Conservation (phyloP, 2,329 filamentous ascomycete genomes). For the Aureobasidium sp. region DNA sequence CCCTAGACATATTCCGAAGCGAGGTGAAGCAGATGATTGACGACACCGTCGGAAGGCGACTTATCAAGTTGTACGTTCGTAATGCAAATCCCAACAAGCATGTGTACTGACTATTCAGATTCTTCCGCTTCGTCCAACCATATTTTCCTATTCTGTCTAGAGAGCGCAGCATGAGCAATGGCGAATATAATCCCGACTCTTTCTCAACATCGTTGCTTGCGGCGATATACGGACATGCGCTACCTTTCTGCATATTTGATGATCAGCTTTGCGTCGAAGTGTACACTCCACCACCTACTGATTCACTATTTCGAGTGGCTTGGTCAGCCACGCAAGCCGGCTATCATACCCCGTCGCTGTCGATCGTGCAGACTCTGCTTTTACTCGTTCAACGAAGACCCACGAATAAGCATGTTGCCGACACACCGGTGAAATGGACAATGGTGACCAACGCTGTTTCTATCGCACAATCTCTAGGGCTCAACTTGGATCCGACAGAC, state of each 20-base stretch:
- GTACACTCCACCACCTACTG: slow-evolving; percentile 29
- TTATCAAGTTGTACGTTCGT: slow-evolving; percentile 31
- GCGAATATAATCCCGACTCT: slow-evolving; percentile 27
- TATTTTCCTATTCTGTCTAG: slow-evolving; percentile 40
- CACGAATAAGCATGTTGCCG: slow-evolving; percentile 29
- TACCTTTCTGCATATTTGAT: slow-evolving; percentile 41
- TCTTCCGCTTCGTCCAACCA: slow-evolving; percentile 39
- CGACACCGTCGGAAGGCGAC: slow-evolving; percentile 30
- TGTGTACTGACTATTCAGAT: slow-evolving; percentile 16
- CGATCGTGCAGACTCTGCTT: slow-evolving; percentile 28
- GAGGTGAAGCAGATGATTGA: slow-evolving; percentile 29
- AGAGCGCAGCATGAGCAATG: slow-evolving; percentile 28
- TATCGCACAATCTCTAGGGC: slow-evolving; percentile 51
- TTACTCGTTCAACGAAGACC: slow-evolving; percentile 29
- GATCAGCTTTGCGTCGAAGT: slow-evolving; percentile 33
- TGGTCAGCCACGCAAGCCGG: slow-evolving; percentile 27
- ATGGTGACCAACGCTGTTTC: slow-evolving; percentile 38
- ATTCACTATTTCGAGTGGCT: slow-evolving; percentile 28
- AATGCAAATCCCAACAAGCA: not conserved
- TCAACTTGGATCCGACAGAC: slow-evolving; percentile 54
- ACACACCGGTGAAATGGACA: slow-evolving; percentile 30
- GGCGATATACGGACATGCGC: slow-evolving; percentile 38
- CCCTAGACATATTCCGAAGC: slow-evolving; percentile 24
- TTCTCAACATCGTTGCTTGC: slow-evolving; percentile 35
- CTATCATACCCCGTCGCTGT: slow-evolving; percentile 28